Conservation (phyloP, 257 asterid genomes). For the Henckelia pumila region DNA sequence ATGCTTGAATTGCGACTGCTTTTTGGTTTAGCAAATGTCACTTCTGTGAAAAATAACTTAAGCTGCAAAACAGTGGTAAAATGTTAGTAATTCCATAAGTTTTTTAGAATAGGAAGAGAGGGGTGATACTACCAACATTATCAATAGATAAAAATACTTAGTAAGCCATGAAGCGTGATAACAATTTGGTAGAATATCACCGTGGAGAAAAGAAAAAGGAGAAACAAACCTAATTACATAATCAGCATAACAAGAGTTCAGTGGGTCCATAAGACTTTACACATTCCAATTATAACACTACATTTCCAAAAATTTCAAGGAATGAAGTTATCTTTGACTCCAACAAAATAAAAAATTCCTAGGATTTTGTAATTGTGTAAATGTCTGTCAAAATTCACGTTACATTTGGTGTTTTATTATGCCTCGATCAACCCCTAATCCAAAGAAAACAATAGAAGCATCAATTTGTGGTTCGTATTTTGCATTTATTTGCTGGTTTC, state of each 20-base stretch:
- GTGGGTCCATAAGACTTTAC: neutral
- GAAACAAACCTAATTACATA: neutral
- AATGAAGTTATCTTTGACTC: neutral
- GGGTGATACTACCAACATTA: conserved; percentile 1
- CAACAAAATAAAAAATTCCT: neutral
- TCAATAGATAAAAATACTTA: neutral
- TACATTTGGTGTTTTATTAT: neutral
- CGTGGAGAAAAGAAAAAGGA: conserved; percentile 15
- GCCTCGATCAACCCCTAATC: neutral
- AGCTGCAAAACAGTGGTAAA: conserved; percentile 54
- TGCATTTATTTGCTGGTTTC: too few species aligned
- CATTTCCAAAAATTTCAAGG: neutral
- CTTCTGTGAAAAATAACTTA: conserved; percentile 83
- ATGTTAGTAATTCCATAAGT: conserved; percentile 18
- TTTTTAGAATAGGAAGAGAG: neutral
- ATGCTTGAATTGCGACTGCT: conserved; percentile 99
- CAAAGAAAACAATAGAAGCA: neutral
- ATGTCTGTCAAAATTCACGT: neutral
- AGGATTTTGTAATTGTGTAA: neutral
- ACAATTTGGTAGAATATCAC: neutral
- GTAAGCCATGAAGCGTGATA: neutral
- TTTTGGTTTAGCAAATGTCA: conserved; percentile 95
- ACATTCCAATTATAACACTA: neutral
- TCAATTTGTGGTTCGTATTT: neutral
- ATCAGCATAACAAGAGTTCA: neutral